A percentile compares a stretch with the other conserved stretches of the same genome.
Conservation (phyloP, 345 rosid genomes). For the Heritiera fomes region DNA sequence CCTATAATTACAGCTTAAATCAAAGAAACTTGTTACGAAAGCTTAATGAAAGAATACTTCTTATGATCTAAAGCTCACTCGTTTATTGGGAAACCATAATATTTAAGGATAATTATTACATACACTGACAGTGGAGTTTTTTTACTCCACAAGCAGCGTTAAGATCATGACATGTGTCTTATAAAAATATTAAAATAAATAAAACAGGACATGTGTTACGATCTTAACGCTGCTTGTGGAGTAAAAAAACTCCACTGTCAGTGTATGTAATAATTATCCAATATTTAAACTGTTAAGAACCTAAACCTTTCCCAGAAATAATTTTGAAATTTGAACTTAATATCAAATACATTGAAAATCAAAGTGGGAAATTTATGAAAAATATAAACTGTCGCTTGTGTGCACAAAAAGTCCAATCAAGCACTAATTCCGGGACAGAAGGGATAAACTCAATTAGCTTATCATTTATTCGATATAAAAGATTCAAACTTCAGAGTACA, state of each 20-base stretch:
- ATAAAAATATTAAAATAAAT: too few relatives aligned
- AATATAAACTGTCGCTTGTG: background rate
- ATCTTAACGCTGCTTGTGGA: too few relatives aligned
- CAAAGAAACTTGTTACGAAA: background rate
- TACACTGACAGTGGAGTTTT: too few relatives aligned
- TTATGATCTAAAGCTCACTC: background rate
- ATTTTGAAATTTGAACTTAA: background rate
- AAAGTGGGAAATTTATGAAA: background rate
- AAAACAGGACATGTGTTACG: too few relatives aligned
- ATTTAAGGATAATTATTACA: too few relatives aligned
- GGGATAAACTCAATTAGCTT: background rate
- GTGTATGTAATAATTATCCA: too few relatives aligned
- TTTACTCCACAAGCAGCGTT: too few relatives aligned
- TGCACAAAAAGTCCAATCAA: background rate
- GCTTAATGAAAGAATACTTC: background rate
- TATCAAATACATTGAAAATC: background rate
- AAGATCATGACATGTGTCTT: too few relatives aligned
- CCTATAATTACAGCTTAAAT: background rate
- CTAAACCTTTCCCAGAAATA: background rate
- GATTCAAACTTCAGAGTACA: background rate
- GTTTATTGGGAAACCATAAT: background rate
- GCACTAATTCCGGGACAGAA: background rate
- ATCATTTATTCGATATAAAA: background rate
- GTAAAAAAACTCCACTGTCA: too few relatives aligned
- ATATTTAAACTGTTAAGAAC: background rate